phyloP scores from a whole-genome alignment of 1,284 basidiomycete genomes.

The Ceratorhiza oryzae-sativae region DNA sequence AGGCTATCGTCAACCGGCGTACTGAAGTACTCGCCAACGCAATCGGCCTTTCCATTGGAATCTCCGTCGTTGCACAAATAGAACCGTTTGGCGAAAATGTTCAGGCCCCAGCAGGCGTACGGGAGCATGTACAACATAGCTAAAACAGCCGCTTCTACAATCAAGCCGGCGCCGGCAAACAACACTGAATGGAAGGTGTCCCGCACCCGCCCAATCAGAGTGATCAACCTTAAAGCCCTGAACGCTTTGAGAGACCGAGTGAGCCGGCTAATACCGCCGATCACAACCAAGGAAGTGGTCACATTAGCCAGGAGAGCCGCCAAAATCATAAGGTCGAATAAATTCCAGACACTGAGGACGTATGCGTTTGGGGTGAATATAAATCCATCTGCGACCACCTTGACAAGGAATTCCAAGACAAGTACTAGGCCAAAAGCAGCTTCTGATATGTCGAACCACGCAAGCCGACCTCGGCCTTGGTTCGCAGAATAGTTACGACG shows the following conservation, averaged over 20 bases:
- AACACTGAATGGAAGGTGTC: conserved; percentile 92
- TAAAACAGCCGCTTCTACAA: conserved; percentile 91
- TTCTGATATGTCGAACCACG: conserved; percentile 93
- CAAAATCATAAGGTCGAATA: conserved; percentile 89
- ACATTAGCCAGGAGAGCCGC: conserved; percentile 84
- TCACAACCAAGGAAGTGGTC: conserved; percentile 75
- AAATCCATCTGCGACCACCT: conserved; percentile 92
- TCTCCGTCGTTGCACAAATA: conserved; percentile 83
- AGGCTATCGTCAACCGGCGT: conserved; percentile 61
- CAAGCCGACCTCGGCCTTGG: conserved; percentile 67
- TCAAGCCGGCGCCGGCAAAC: conserved; percentile 85
- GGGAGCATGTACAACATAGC: conserved; percentile 96
- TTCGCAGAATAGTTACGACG: conserved; percentile 73
- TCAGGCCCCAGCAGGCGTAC: conserved; percentile 96
- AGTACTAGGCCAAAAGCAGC: conserved; percentile 78
- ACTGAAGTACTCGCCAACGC: conserved; percentile 74
- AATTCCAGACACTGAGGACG: conserved; percentile 90
- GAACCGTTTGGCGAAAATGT: conserved; percentile 88
- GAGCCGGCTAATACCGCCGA: conserved; percentile 81
- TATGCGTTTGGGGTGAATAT: conserved; percentile 95
- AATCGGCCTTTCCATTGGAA: conserved; percentile 67
- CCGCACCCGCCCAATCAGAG: conserved; percentile 85
- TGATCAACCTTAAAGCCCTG: conserved; percentile 88
- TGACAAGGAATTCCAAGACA: conserved; percentile 86
- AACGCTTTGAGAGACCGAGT: conserved; percentile 90